phyloP scores from a whole-genome alignment of 345 rosid species.

The Ceriops decandra region DNA sequence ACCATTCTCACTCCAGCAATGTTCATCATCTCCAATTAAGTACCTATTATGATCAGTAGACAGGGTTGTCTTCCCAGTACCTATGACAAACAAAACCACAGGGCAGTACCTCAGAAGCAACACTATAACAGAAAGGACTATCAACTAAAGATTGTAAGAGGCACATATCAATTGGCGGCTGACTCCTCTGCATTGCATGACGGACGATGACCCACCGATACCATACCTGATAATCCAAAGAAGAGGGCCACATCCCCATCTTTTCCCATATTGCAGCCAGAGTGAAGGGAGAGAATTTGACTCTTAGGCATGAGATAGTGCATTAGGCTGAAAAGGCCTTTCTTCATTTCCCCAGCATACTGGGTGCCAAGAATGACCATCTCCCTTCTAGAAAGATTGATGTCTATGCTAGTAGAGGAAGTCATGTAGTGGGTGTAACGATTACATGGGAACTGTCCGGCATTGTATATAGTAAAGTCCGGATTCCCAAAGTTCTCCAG shows the following conservation, averaged over 20 bases:
- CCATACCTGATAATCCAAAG: constrained; percentile 94
- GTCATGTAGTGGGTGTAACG: constrained; percentile 99
- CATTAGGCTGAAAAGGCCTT: constrained; percentile 95
- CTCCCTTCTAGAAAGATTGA: constrained; percentile 90
- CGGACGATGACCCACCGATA: constrained; percentile 24
- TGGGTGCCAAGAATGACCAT: constrained; percentile 98
- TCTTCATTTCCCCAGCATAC: constrained; percentile 99
- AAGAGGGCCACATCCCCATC: constrained; percentile 98
- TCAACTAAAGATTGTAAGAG: constrained; percentile 10
- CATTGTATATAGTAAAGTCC: constrained; percentile 95
- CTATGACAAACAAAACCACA: constrained; percentile 22
- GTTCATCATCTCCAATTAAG: constrained; percentile 93
- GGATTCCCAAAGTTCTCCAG: constrained; percentile 95
- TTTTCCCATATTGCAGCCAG: constrained; percentile 99
- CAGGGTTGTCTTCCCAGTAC: constrained; percentile 94
- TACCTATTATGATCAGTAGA: constrained; percentile 95
- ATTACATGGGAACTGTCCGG: constrained; percentile 97
- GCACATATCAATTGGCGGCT: constrained; percentile 25
- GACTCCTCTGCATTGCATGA: constrained; percentile 17
- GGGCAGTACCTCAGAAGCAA: constrained; percentile 1
- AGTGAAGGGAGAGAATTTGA: constrained; percentile 84
- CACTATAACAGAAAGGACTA: neutral
- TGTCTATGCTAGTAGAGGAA: constrained; percentile 90
- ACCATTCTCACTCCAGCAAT: constrained; percentile 89
- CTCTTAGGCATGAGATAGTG: constrained; percentile 99